Percentiles rank a stretch among this genome's conserved stretches.
phyloP scores from a whole-genome alignment of 116 monocot species.

The Trichopus zeylanicus region DNA sequence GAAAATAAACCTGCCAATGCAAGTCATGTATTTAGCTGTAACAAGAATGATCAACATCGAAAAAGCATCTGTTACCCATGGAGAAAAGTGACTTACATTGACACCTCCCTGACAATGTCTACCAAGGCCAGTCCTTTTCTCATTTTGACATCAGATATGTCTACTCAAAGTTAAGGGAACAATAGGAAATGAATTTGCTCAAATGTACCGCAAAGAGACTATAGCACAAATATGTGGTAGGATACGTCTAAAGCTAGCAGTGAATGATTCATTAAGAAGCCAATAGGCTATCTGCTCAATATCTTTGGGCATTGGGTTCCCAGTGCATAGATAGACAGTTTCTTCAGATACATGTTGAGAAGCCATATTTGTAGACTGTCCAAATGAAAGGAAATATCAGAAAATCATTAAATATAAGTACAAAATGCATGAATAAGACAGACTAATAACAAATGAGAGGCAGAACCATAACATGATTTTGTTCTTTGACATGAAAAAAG shows the following conservation, averaged over 20 bases:
- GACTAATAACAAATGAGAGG: background rate
- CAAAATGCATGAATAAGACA: background rate
- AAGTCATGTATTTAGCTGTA: slow-evolving; percentile 7
- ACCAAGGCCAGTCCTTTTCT: slow-evolving; percentile 94
- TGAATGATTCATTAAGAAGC: slow-evolving; percentile 95
- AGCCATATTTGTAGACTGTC: slow-evolving; percentile 98
- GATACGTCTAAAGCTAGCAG: slow-evolving; percentile 70
- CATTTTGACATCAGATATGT: slow-evolving; percentile 85
- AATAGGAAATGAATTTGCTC: background rate
- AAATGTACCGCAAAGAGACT: background rate
- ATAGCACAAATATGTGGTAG: background rate
- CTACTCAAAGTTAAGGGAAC: slow-evolving; percentile 30
- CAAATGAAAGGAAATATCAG: background rate
- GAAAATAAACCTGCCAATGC: slow-evolving; percentile 89
- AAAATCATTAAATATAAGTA: background rate
- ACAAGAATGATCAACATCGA: background rate
- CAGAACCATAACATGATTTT: too few relatives aligned
- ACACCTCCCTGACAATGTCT: slow-evolving; percentile 94
- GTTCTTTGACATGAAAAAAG: too few relatives aligned
- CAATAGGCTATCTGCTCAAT: slow-evolving; percentile 93
- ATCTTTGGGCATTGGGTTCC: slow-evolving; percentile 96
- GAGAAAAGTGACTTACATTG: slow-evolving; percentile 48
- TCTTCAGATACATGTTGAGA: slow-evolving; percentile 75
- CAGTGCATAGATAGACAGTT: slow-evolving; percentile 97
- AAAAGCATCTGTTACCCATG: background rate